Base-by-base conservation (phyloP, 306 rosid genomes). In the Medicago truncatula region DNA sequence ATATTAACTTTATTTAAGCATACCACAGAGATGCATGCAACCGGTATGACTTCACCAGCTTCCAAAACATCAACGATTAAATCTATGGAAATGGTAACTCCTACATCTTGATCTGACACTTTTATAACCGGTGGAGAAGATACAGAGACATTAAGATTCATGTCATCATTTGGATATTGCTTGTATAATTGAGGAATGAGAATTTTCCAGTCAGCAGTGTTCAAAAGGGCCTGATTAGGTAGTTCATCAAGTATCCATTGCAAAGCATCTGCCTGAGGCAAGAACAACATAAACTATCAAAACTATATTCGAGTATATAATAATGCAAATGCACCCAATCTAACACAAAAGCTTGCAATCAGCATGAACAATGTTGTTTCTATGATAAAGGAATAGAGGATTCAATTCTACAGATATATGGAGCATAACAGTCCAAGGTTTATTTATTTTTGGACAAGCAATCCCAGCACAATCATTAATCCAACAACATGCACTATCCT, bases 11-110 rank as follows among this genome's bases (percentile, higher is more conserved):
- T 52, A 44, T 40, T 66, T 60, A 56, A 80, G 76, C 90, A 16
- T 91, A 93, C 98, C 93, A 87, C 72, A 3, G 96, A 87, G 66
- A 94, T 81, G 83, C 97, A 87, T 28, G 86, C 89, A 75, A 92
- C 95, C 9, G 98, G 90, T 68, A 82, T 75, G 73, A 85, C 82
- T 78, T 88, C 88, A 70, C 80, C 87, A 23, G 50, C 81, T 77
- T 92, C 86, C 9, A 81, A 18, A 54, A 94, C 97, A 52, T 83
- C 39, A 43, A 94, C 71, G 40, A 70, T 86, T 85, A 94, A 74
- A 73, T 90, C 97, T 50, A 81, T 20, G 40, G 16, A 56, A 86
- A 92, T 43, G 25, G 81, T 66, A 21, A 82, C 67, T 3, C 74
- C 75, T 7, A 92, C 67, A 73, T 77, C 86, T 78, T 85, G 54